Conservation (phyloP, 2,329 filamentous ascomycete genomes). For the Diaporthe sp. region DNA sequence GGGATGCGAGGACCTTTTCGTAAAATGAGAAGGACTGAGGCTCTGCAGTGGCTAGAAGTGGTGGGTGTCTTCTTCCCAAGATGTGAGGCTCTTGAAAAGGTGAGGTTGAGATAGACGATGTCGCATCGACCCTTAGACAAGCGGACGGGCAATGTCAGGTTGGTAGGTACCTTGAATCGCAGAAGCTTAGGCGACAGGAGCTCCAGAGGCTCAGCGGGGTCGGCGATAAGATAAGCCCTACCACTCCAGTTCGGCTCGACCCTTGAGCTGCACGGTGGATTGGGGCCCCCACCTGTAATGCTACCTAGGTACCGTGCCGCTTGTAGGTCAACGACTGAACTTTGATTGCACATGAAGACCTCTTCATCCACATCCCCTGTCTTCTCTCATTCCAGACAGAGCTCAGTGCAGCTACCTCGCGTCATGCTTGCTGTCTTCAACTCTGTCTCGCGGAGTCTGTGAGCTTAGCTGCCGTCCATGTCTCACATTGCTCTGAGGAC, state of each 20-base stretch:
- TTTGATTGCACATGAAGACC: background rate
- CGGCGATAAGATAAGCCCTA: slow-evolving; percentile 42
- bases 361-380: background rate
- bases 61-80: background rate
- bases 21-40: background rate
- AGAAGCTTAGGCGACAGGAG: slow-evolving; percentile 2
- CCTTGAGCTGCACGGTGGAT: background rate
- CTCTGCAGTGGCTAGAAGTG: background rate
- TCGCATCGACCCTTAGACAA: background rate
- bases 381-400: background rate
- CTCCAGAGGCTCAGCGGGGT: slow-evolving; percentile 35
- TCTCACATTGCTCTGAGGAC: background rate
- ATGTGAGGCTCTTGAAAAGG: background rate
- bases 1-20: background rate
- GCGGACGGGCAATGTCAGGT: slow-evolving; percentile 28
- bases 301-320: background rate
- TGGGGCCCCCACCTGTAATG: background rate
- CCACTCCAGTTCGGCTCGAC: background rate
- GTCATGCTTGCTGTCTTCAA: too few relatives aligned
- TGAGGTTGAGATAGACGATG: background rate
- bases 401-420: too few relatives aligned
- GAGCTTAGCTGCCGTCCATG: background rate
- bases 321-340: background rate
- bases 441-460: background rate
- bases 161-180: background rate